Conservation (phyloP, 108 stramenopile genomes). For the Skeletonema grethae region DNA sequence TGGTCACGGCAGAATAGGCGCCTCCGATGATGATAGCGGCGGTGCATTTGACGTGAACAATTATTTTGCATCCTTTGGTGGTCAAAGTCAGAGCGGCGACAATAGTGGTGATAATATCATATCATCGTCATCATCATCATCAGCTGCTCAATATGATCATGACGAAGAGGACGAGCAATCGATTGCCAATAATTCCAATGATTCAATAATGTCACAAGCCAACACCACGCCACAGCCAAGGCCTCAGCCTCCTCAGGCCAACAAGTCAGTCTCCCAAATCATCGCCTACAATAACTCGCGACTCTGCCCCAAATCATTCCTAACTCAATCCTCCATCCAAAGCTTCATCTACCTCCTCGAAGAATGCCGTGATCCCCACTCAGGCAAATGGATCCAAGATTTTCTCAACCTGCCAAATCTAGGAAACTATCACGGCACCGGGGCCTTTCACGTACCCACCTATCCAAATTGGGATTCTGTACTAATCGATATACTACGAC, state of each 20-base stretch:
- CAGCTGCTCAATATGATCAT: neutral
- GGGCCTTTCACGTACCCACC: constrained; percentile 64
- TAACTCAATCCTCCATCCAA: constrained; percentile 84
- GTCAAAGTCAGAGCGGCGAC: neutral
- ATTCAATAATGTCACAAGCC: neutral
- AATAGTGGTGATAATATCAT: neutral
- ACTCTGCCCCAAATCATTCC: constrained; percentile 48
- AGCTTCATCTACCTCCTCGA: constrained; percentile 75
- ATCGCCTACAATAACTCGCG: constrained; percentile 36
- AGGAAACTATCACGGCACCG: constrained; percentile 77
- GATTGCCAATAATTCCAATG: neutral
- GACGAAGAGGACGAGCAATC: constrained; percentile 5
- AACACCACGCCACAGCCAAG: neutral
- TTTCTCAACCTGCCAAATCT: constrained; percentile 47
- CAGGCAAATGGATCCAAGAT: constrained; percentile 45
- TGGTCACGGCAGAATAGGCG: constrained; percentile 13
- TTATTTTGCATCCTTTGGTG: constrained; percentile 24
- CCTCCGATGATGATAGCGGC: neutral
- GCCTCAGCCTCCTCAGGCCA: neutral
- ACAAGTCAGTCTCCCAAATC: constrained; percentile 23
- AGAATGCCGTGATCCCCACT: constrained; percentile 70
- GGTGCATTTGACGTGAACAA: constrained; percentile 23
- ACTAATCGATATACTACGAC: constrained; percentile 60
- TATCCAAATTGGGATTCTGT: constrained; percentile 71
- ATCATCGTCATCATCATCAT: too few species aligned